Evolutionary conservation across 768 basidiomycete species (phyloP).

Genomic region (Paxillus involutus): DNA sequence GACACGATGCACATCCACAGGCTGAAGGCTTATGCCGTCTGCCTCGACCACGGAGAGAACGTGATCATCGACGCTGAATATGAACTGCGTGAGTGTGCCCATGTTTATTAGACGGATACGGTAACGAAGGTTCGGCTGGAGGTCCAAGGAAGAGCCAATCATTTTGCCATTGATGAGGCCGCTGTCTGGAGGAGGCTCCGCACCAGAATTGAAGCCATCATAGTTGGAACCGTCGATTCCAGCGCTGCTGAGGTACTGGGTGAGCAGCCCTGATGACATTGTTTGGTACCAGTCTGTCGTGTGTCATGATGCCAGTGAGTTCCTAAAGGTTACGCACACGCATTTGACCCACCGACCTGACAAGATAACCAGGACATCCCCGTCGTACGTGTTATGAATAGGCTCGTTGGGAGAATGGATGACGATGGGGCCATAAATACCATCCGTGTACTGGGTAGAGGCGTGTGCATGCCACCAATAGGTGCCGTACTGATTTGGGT

Average conservation of each 20-base stretch:
- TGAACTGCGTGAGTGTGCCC: conserved; percentile 45
- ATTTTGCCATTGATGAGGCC: conserved; percentile 35
- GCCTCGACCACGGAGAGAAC: conserved; percentile 47
- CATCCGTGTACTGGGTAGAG: conserved; percentile 46
- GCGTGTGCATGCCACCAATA: conserved; percentile 50
- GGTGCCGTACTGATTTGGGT: conserved; percentile 41
- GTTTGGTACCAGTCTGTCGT: conserved; percentile 34
- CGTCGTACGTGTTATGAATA: conserved; percentile 35
- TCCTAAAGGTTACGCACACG: not conserved
- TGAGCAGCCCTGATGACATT: conserved; percentile 28
- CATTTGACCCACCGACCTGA: conserved; percentile 26
- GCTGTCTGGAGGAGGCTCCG: conserved; percentile 39
- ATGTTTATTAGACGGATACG: conserved; percentile 50
- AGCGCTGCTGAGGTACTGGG: conserved; percentile 27
- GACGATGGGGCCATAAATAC: conserved; percentile 47
- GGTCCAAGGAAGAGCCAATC: conserved; percentile 24
- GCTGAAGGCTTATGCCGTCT: conserved; percentile 44
- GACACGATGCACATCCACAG: conserved; percentile 39
- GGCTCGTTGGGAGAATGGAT: conserved; percentile 41
- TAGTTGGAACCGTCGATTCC: conserved; percentile 30
- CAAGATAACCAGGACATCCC: conserved; percentile 37
- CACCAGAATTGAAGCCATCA: conserved; percentile 28
- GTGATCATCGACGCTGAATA: conserved; percentile 47
- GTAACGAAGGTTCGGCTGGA: conserved; percentile 38
- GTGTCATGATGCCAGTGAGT: not conserved